Conservation (phyloP, 73 alveolate species). For the Tetrahymena malaccensis region DNA sequence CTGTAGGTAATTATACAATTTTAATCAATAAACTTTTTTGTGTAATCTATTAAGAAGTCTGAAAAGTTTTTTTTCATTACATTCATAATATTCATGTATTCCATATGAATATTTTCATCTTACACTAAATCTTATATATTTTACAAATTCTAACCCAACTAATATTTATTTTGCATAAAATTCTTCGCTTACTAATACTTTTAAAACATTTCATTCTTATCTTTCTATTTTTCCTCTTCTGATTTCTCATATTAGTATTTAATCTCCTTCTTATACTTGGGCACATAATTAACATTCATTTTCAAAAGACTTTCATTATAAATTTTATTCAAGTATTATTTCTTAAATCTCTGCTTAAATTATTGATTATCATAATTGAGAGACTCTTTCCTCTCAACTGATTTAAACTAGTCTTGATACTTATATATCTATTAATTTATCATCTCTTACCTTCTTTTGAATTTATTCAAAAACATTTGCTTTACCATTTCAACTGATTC, state of each 20-base stretch:
- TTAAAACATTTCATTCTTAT: background rate
- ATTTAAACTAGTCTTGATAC: background rate
- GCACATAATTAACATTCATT: background rate
- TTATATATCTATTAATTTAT: background rate
- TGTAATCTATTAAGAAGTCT: background rate
- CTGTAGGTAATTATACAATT: background rate
- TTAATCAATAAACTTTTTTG: background rate
- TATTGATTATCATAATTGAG: background rate
- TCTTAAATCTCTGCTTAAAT: background rate
- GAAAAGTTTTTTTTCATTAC: background rate
- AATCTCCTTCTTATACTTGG: background rate
- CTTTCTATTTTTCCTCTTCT: background rate
- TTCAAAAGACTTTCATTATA: background rate
- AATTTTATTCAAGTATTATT: background rate
- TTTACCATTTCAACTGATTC: background rate
- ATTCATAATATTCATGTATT: background rate
- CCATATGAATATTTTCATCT: background rate
- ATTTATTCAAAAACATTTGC: background rate
- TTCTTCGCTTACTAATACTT: background rate
- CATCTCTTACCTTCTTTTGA: background rate
- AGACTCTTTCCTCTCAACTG: background rate
- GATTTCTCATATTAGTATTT: background rate
- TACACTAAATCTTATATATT: background rate
- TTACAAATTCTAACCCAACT: background rate
- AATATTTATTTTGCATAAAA: background rate